A percentile compares a stretch with the other conserved stretches of the same genome.
Conservation (phyloP, 495 filamentous ascomycete species). For the Tuber brumale region DNA sequence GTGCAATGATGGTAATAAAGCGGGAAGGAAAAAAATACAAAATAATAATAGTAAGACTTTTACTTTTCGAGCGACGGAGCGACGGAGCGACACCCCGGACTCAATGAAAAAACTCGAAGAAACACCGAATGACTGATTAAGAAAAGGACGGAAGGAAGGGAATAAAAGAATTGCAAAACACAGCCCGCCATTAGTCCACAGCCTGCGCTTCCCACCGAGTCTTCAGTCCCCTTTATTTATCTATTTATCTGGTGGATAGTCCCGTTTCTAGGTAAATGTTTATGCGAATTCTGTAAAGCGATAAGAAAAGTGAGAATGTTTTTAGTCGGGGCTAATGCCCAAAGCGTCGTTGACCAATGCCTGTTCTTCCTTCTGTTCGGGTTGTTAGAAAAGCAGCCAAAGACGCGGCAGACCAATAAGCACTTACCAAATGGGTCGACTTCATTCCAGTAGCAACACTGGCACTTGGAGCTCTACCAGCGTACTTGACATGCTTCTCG, state of each 20-base stretch:
- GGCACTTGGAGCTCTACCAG: slow-evolving; percentile 81
- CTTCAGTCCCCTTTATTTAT: not conserved
- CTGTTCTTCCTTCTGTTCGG: slow-evolving; percentile 71
- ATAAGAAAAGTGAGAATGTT: not conserved
- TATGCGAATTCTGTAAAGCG: not conserved
- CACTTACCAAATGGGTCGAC: slow-evolving; percentile 56
- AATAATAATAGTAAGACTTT: not conserved
- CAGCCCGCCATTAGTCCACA: not conserved
- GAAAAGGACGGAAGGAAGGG: not conserved
- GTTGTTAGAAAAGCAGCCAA: slow-evolving; percentile 9
- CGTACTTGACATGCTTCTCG: slow-evolving; percentile 93
- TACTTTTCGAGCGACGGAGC: not conserved
- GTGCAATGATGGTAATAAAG: not conserved
- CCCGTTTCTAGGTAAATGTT: not conserved
- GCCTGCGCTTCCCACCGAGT: not conserved
- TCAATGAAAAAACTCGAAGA: not conserved
- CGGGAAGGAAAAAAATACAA: not conserved
- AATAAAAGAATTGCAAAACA: not conserved
- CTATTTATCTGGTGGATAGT: not conserved
- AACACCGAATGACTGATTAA: not conserved
- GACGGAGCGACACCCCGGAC: not conserved
- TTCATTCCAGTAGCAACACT: slow-evolving; percentile 91
- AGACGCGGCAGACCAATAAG: not conserved
- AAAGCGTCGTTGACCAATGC: slow-evolving; percentile 74
- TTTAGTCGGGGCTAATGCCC: slow-evolving; percentile 17